phyloP scores from a whole-genome alignment of 108 stramenopile genomes.

The Bacterosira constricta region DNA sequence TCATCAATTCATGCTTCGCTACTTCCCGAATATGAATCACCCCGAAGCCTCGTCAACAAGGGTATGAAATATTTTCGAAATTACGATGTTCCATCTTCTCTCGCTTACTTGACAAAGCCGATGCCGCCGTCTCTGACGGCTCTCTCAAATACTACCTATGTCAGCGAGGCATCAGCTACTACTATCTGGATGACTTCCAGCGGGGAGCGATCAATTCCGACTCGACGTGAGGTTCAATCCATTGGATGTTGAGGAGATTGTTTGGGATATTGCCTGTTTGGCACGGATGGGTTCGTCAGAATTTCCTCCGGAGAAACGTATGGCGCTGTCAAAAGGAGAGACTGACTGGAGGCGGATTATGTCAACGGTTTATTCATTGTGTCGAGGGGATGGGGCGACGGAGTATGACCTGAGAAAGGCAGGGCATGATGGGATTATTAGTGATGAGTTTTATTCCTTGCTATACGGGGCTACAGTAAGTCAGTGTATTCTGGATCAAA shows the following conservation, averaged over 20 bases:
- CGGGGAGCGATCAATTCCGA: conserved; percentile 48
- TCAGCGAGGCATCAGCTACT: conserved; percentile 72
- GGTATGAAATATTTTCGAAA: conserved; percentile 65
- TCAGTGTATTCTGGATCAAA: no score
- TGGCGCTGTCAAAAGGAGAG: conserved; percentile 56
- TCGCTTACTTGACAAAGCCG: conserved; percentile 56
- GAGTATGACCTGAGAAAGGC: conserved; percentile 59
- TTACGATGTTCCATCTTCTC: conserved; percentile 47
- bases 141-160: conserved; percentile 59
- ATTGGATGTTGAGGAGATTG: conserved; percentile 78
- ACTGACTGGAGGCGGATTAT: conserved; percentile 70
- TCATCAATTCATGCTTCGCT: no score
- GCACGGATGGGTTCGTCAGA: conserved; percentile 42
- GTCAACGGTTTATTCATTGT: conserved; percentile 57
- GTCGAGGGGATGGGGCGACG: conserved; percentile 60
- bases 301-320: conserved; percentile 44
- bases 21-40: no score
- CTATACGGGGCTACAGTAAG: conserved; percentile 52
- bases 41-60: conserved; percentile 45
- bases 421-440: conserved; percentile 53
- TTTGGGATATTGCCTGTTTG: conserved; percentile 77
- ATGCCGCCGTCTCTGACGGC: conserved; percentile 13
- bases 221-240: conserved; percentile 57
- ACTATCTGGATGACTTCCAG: conserved; percentile 63
- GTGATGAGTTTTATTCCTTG: conserved; percentile 70